Conservation (phyloP, 140 eudicot species). For the Cichorium intybus region DNA sequence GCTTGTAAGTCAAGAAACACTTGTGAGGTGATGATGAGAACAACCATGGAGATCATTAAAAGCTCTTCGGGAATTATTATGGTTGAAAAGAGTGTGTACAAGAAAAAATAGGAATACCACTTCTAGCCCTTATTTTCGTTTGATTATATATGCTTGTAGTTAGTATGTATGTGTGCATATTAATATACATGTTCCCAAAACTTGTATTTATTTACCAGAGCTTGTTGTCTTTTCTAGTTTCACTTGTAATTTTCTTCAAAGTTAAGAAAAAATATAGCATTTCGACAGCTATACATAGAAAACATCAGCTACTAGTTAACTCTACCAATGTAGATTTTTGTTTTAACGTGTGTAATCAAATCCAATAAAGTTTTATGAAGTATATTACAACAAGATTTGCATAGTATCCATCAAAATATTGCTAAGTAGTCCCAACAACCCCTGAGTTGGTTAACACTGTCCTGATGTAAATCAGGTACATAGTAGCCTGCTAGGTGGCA, state of each 20-base stretch:
- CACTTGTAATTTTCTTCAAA: conserved; percentile 9
- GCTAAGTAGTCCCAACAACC: too few relatives aligned
- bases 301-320: conserved; percentile 18
- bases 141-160: conserved; percentile 4
- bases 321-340: conserved; percentile 5
- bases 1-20: not conserved
- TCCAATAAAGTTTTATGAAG: conserved; percentile 5
- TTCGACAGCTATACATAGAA: conserved; percentile 18
- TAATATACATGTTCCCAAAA: conserved; percentile 1
- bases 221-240: conserved; percentile 1
- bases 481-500: too few relatives aligned
- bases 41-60: not conserved
- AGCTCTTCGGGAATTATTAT: conserved; percentile 1
- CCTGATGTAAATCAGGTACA: too few relatives aligned
- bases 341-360: not conserved
- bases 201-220: conserved; percentile 6
- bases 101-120: not conserved
- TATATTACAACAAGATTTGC: conserved; percentile 9
- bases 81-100: conserved; percentile 25
- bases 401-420: conserved; percentile 22
- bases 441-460: too few relatives aligned
- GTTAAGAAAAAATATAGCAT: not conserved
- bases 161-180: conserved; percentile 31
- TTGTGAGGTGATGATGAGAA: not conserved
- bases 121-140: not conserved